These are phyloP conservation scores for Candida adriatica DNA, from an alignment of 805 yeast species.

Conservation along the genomic window DNA sequence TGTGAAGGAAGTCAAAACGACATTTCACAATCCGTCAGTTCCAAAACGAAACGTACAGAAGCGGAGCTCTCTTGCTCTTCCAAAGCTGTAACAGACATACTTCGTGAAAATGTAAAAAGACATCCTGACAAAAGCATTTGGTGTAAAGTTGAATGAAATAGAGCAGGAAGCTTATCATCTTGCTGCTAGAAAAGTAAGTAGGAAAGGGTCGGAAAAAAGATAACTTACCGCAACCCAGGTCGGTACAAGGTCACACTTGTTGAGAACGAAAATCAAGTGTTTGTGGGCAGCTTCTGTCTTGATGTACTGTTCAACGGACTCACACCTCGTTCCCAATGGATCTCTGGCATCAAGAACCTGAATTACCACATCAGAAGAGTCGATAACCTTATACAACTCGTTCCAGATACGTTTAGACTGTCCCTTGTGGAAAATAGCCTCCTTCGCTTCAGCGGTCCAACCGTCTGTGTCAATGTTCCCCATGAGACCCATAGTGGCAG, in stretches of 20 bases:
- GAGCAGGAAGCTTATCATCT: slow-evolving; percentile 36
- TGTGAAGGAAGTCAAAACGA: slow-evolving; percentile 28
- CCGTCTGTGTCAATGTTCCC: slow-evolving; percentile 64
- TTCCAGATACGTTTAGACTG: slow-evolving; percentile 99
- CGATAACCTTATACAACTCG: slow-evolving; percentile 93
- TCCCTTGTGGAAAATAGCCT: slow-evolving; percentile 92
- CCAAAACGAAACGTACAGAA: slow-evolving; percentile 43
- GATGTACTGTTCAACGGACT: slow-evolving; percentile 86
- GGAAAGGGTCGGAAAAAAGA: slow-evolving; percentile 12
- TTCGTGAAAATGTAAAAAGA: slow-evolving; percentile 39
- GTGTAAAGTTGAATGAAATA: slow-evolving; percentile 27
- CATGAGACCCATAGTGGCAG: slow-evolving; percentile 74
- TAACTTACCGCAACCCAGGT: slow-evolving; percentile 99
- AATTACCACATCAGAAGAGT: slow-evolving; percentile 94
- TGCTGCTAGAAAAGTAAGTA: slow-evolving; percentile 65
- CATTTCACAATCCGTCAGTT: slow-evolving; percentile 21
- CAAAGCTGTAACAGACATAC: slow-evolving; percentile 96
- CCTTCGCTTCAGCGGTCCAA: slow-evolving; percentile 86
- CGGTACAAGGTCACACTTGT: slow-evolving; percentile 97
- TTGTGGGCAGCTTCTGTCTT: slow-evolving; percentile 93
- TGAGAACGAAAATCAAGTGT: slow-evolving; percentile 88
- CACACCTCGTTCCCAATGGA: slow-evolving; percentile 94
- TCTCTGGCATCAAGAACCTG: slow-evolving; percentile 97
- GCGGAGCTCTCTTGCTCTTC: slow-evolving; percentile 70
- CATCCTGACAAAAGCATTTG: slow-evolving; percentile 89